A percentile compares a stretch with the other conserved stretches of the same genome.
phyloP scores from a whole-genome alignment of 257 asterid species.

The Schizonepeta tenuifolia region DNA sequence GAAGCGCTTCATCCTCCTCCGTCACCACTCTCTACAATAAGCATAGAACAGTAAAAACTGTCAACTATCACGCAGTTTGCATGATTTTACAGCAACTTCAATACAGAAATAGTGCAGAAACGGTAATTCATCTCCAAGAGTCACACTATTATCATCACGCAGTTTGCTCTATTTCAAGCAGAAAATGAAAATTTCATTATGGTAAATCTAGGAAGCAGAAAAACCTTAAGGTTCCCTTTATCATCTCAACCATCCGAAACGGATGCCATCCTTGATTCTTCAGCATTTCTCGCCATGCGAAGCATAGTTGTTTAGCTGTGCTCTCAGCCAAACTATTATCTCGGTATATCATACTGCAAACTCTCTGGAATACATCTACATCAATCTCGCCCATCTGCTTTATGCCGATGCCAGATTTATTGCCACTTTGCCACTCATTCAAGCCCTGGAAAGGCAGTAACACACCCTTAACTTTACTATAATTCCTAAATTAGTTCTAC shows the following conservation, averaged over 20 bases:
- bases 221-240: constrained; percentile 44
- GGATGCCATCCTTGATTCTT: constrained; percentile 25
- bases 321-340: constrained; percentile 47
- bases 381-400: constrained; percentile 56
- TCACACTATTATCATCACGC: too few relatives aligned
- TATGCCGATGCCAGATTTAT: constrained; percentile 54
- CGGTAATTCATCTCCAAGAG: too few relatives aligned
- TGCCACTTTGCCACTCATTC: constrained; percentile 39
- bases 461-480: neutral
- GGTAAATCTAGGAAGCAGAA: neutral
- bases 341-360: constrained; percentile 49
- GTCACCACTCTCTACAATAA: constrained; percentile 11
- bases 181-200: too few relatives aligned
- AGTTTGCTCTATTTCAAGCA: too few relatives aligned
- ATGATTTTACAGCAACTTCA: too few relatives aligned
- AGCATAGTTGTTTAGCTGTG: constrained; percentile 48
- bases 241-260: constrained; percentile 41
- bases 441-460: constrained; percentile 33
- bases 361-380: constrained; percentile 44
- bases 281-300: constrained; percentile 60
- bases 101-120: too few relatives aligned
- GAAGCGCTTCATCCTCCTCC: constrained; percentile 44
- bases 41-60: neutral
- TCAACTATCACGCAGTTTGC: neutral
- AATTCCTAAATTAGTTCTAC: neutral